Evolutionary conservation across 139 green algal genomes (phyloP).

Genomic region (Coelastrella sp.): DNA sequence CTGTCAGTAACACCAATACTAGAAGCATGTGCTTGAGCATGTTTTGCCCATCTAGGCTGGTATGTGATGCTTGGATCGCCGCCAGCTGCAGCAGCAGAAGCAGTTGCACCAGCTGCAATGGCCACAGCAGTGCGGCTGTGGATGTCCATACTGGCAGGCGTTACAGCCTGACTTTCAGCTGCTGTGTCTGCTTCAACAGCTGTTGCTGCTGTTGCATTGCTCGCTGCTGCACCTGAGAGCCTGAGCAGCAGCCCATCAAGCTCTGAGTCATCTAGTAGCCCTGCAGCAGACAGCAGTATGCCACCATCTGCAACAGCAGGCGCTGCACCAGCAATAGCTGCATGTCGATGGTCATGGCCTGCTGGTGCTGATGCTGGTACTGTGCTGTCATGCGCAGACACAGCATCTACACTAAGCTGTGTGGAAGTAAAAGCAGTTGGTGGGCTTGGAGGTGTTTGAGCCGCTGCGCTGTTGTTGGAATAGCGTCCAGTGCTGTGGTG

Average conservation of each 20-base stretch:
- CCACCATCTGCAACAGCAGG: background rate
- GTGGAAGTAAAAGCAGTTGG: no score
- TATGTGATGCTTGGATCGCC: background rate
- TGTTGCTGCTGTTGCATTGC: background rate
- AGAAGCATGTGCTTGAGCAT: background rate
- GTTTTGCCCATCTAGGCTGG: background rate
- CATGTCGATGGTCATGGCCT: background rate
- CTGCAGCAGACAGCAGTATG: background rate
- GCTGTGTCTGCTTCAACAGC: background rate
- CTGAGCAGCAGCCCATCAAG: background rate
- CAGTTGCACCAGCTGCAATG: background rate
- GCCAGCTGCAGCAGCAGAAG: background rate
- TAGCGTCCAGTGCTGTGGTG: background rate
- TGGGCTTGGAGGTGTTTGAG: background rate
- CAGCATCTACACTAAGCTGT: background rate
- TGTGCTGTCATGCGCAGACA: background rate
- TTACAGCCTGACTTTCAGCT: background rate
- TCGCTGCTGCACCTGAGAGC: constrained; percentile 5
- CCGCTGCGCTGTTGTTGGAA: background rate
- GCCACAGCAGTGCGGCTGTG: background rate
- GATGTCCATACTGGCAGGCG: background rate
- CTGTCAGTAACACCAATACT: background rate
- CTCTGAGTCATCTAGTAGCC: background rate
- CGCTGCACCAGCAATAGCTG: background rate
- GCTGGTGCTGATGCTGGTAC: background rate